These are phyloP conservation scores for Leccinum pallidistipes DNA, from an alignment of 1,284 basidiomycete genomes.

Conservation along the genomic window DNA sequence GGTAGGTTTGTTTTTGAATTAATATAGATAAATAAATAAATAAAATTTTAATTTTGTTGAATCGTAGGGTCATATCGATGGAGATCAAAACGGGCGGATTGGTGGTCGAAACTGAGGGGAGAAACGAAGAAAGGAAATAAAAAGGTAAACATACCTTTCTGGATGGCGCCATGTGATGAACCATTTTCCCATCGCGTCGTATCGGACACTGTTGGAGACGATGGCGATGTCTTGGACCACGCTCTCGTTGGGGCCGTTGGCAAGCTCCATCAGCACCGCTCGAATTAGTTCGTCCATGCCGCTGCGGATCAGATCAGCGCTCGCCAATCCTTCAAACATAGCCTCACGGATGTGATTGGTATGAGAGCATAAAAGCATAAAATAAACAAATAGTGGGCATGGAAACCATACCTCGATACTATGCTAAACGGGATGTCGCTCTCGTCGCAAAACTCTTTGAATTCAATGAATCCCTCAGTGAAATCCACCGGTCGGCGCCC, in stretches of 20 bases:
- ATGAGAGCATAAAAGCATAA: constrained; percentile 7
- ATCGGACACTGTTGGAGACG: constrained; percentile 85
- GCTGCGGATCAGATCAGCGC: constrained; percentile 40
- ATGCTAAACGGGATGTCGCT: constrained; percentile 86
- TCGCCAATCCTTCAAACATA: background rate
- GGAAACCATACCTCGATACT: constrained; percentile 72
- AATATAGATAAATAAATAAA: background rate
- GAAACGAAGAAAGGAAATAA: background rate
- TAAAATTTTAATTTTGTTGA: background rate
- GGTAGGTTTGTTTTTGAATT: background rate
- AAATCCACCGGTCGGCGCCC: constrained; percentile 60
- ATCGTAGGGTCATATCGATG: background rate
- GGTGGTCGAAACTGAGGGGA: background rate
- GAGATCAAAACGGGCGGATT: background rate
- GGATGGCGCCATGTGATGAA: constrained; percentile 88
- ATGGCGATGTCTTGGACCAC: constrained; percentile 80
- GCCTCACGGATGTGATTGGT: constrained; percentile 4
- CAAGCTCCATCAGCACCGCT: constrained; percentile 77
- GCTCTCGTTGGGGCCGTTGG: constrained; percentile 56
- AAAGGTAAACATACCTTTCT: constrained; percentile 53
- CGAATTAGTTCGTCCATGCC: constrained; percentile 93
- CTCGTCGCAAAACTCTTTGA: constrained; percentile 78
- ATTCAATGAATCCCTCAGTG: constrained; percentile 86
- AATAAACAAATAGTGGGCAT: background rate
- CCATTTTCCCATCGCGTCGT: constrained; percentile 69